These are phyloP conservation scores for Gnaphalium uliginosum DNA, from an alignment of 129 eudicot species.

Conservation along the genomic window DNA sequence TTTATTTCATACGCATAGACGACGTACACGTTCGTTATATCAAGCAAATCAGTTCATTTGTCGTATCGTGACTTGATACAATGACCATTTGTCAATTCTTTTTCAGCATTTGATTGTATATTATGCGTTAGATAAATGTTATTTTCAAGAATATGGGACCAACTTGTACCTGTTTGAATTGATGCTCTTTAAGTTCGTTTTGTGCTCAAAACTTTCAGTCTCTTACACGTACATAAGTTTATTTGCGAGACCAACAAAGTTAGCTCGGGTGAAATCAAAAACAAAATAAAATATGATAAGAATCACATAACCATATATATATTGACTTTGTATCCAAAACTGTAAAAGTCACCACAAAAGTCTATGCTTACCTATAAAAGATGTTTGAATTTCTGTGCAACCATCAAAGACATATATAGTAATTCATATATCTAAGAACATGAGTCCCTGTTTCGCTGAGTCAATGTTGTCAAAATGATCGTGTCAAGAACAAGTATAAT, in stretches of 20 bases:
- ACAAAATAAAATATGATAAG: background rate
- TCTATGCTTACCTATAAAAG: background rate
- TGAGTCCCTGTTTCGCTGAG: too few relatives aligned
- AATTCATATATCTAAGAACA: too few relatives aligned
- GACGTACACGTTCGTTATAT: background rate
- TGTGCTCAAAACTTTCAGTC: background rate
- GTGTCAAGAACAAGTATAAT: background rate
- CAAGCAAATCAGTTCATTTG: background rate
- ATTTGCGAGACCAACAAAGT: background rate
- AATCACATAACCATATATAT: too few relatives aligned
- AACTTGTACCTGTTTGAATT: background rate
- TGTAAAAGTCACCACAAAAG: too few relatives aligned
- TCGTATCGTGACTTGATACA: background rate
- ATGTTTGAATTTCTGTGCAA: background rate
- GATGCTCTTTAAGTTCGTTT: background rate
- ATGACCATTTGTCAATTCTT: background rate
- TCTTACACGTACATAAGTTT: background rate
- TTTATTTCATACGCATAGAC: background rate
- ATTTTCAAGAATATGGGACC: conserved; percentile 7
- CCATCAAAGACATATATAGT: too few relatives aligned
- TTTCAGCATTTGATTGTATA: background rate
- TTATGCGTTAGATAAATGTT: conserved; percentile 10
- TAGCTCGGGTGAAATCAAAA: background rate
- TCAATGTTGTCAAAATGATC: too few relatives aligned
- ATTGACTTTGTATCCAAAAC: too few relatives aligned